Percentiles rank a stretch among this genome's conserved stretches.
These are phyloP conservation scores for Spathaspora arborariae DNA, from an alignment of 805 yeast genomes.

Conservation along the genomic window DNA sequence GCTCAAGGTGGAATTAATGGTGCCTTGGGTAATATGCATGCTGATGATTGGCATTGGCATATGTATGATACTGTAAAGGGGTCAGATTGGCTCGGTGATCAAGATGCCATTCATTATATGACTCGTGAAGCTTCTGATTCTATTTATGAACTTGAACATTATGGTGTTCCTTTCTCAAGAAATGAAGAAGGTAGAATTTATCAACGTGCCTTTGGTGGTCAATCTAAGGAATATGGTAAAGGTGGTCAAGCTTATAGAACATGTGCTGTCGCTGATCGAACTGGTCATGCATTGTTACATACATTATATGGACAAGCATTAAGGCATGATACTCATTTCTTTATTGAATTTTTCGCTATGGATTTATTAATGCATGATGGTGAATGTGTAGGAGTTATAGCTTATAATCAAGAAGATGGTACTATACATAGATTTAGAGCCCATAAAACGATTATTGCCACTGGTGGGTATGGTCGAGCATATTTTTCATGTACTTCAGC, in stretches of 20 bases:
- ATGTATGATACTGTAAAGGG: conserved; percentile 99
- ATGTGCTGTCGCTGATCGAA: conserved; percentile 99
- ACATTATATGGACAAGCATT: conserved; percentile 94
- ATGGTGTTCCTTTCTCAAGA: conserved; percentile 97
- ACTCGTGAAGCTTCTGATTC: conserved; percentile 96
- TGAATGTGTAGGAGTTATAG: conserved; percentile 93
- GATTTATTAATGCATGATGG: conserved; percentile 94
- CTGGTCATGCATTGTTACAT: conserved; percentile 96
- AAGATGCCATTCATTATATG: conserved; percentile 98
- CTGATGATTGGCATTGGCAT: conserved; percentile 99
- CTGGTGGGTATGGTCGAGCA: conserved; percentile 99
- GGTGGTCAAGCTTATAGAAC: conserved; percentile 99
- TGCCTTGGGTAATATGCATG: conserved; percentile 97
- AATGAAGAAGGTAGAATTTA: conserved; percentile 94
- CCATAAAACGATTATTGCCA: conserved; percentile 93
- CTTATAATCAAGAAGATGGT: conserved; percentile 98
- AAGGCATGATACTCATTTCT: conserved; percentile 95
- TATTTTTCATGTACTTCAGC: conserved; percentile 99
- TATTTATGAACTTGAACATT: conserved; percentile 94
- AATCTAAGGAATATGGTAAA: conserved; percentile 89
- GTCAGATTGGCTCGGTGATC: conserved; percentile 99
- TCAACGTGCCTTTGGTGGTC: conserved; percentile 99
- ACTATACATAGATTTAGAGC: conserved; percentile 97
- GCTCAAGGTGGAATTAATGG: conserved; percentile 99
- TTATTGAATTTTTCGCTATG: conserved; percentile 94